phyloP scores from a whole-genome alignment of 176 grass and related monocot genomes.

The Eleusine indica region DNA sequence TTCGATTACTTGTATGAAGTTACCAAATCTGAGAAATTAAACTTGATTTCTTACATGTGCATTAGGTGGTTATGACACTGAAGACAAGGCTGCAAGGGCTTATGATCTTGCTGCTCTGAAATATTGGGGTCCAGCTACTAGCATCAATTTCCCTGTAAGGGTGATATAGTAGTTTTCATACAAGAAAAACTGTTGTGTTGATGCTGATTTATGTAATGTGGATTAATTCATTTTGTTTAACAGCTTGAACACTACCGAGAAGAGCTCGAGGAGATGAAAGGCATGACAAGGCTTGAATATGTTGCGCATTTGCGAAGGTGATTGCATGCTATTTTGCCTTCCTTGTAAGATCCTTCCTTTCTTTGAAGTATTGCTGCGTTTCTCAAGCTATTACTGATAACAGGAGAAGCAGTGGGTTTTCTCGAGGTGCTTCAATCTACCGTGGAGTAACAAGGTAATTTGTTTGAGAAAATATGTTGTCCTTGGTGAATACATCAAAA shows the following conservation, averaged over 20 bases:
- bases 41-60: constrained; percentile 11
- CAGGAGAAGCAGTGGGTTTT: constrained; percentile 99
- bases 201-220: not conserved
- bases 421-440: constrained; percentile 93
- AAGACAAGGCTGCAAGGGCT: constrained; percentile 96
- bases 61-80: constrained; percentile 91
- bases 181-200: not conserved
- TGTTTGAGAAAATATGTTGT: not conserved
- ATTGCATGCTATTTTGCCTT: not conserved
- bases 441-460: constrained; percentile 88
- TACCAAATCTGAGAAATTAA: not conserved
- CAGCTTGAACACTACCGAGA: constrained; percentile 81
- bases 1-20: not conserved
- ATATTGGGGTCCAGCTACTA: constrained; percentile 87
- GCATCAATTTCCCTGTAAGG: constrained; percentile 84
- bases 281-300: constrained; percentile 88
- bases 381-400: constrained; percentile 18
- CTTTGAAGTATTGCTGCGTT: not conserved
- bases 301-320: constrained; percentile 93
- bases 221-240: constrained; percentile 31
- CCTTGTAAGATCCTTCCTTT: not conserved
- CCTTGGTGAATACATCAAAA: not conserved
- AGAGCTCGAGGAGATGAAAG: constrained; percentile 83
- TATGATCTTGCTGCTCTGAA: constrained; percentile 96
- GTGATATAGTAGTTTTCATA: not conserved